Evolutionary conservation across 768 basidiomycete genomes (phyloP).

Genomic region (Phlegmacium glaucopus): DNA sequence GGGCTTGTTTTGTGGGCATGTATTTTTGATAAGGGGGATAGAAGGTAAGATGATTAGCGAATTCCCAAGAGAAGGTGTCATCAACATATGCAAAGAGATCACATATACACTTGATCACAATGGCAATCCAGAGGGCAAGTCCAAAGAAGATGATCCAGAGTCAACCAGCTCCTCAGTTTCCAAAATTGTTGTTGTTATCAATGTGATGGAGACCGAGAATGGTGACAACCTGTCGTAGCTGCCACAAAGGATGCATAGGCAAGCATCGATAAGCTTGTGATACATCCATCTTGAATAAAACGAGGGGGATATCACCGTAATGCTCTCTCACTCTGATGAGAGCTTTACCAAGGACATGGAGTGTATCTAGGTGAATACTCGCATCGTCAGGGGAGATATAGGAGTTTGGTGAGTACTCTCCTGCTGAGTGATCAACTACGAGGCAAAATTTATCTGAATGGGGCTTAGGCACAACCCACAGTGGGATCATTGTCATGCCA

Average conservation of each 20-base stretch:
- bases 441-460: conserved; percentile 24
- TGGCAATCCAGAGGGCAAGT: conserved; percentile 10
- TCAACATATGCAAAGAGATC: conserved; percentile 6
- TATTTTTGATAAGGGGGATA: conserved; percentile 26
- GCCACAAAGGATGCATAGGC: conserved; percentile 36
- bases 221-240: conserved; percentile 32
- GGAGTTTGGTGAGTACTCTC: conserved; percentile 21
- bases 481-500: conserved; percentile 10
- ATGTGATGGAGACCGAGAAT: conserved; percentile 19
- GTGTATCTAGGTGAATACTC: conserved; percentile 13
- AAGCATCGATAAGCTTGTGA: conserved; percentile 28
- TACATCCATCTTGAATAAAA: conserved; percentile 32
- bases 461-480: conserved; percentile 29
- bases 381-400: conserved; percentile 13
- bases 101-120: not conserved
- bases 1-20: conserved; percentile 27
- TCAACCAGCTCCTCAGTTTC: conserved; percentile 1
- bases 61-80: conserved; percentile 28
- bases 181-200: conserved; percentile 27
- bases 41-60: conserved; percentile 10
- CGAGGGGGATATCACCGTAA: not conserved
- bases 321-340: not conserved
- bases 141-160: conserved; percentile 6
- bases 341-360: conserved; percentile 5
- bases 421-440: conserved; percentile 31